Percentiles rank a stretch among this genome's conserved stretches.
Conservation (phyloP, 2,329 filamentous ascomycete genomes). For the Stenocarpella maydis region DNA sequence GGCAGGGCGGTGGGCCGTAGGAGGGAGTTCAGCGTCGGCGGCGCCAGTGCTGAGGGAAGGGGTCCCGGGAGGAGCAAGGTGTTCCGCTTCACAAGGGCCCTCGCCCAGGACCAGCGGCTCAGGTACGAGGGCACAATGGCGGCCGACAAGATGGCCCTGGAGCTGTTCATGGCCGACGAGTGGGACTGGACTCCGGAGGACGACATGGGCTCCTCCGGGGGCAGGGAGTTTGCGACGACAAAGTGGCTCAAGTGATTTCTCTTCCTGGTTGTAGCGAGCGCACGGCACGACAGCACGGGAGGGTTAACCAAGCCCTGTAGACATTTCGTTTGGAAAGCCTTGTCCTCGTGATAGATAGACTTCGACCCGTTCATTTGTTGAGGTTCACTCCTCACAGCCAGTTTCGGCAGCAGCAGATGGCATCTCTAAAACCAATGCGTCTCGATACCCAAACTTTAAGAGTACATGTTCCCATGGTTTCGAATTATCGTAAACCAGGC, state of each 20-base stretch:
- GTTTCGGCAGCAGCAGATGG: not conserved
- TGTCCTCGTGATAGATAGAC: constrained; percentile 1
- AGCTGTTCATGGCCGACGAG: constrained; percentile 62
- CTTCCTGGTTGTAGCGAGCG: not conserved
- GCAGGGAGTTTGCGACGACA: constrained; percentile 25
- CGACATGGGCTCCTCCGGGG: constrained; percentile 31
- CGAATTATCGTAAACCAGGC: not conserved
- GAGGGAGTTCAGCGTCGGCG: constrained; percentile 28
- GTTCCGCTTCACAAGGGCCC: constrained; percentile 60
- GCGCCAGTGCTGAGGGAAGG: constrained; percentile 34
- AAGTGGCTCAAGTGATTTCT: constrained; percentile 25
- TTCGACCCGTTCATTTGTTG: not conserved
- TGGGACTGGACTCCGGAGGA: constrained; percentile 69
- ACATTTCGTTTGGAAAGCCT: not conserved
- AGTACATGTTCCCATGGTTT: too few relatives aligned
- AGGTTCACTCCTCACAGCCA: not conserved
- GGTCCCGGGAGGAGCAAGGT: constrained; percentile 27
- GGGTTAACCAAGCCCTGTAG: not conserved
- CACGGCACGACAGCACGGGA: not conserved
- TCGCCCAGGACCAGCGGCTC: constrained; percentile 59
- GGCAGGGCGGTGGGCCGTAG: not conserved
- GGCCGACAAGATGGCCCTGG: constrained; percentile 58
- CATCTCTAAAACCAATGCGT: not conserved
- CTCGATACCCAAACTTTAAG: not conserved
- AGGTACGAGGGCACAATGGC: constrained; percentile 58